Conservation (phyloP, 2,329 filamentous ascomycete species). For the Penicillium sp. region DNA sequence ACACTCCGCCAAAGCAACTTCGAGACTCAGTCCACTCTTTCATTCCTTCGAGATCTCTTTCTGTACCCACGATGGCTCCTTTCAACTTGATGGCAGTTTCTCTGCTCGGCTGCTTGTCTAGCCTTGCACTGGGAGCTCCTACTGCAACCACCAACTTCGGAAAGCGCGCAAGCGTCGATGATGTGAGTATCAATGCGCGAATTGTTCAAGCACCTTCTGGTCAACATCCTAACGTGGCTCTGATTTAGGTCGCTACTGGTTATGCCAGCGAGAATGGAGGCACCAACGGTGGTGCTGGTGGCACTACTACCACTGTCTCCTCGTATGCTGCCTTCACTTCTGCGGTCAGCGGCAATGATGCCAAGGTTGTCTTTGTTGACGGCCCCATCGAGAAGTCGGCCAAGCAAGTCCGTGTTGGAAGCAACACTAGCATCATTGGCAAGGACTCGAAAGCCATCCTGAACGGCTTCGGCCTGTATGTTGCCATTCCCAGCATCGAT, state of each 20-base stretch:
- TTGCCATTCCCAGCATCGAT: conserved; percentile 10
- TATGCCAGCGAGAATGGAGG: conserved; percentile 45
- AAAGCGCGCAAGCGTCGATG: conserved; percentile 22
- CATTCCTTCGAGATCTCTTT: background rate
- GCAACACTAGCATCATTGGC: conserved; percentile 47
- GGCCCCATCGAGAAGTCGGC: conserved; percentile 40
- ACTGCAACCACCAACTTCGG: conserved; percentile 16
- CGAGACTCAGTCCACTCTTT: background rate
- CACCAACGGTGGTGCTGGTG: conserved; percentile 50
- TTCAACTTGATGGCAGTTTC: conserved; percentile 21
- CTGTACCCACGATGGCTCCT: conserved; percentile 16
- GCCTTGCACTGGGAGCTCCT: conserved; percentile 22
- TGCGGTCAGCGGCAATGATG: conserved; percentile 42
- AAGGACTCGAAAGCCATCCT: conserved; percentile 46
- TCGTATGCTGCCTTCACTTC: conserved; percentile 44
- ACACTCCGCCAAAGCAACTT: background rate
- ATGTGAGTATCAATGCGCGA: conserved; percentile 14
- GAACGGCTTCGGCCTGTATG: conserved; percentile 39
- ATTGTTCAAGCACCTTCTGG: background rate
- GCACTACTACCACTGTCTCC: conserved; percentile 48
- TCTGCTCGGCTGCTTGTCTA: conserved; percentile 19
- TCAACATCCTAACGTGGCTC: background rate
- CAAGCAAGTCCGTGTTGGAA: conserved; percentile 40
- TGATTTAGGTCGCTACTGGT: conserved; percentile 28
- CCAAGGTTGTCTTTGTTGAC: conserved; percentile 41